These are phyloP conservation scores for Blastomyces emzantsi DNA, from an alignment of 2,329 filamentous ascomycete species.

Conservation along the genomic window DNA sequence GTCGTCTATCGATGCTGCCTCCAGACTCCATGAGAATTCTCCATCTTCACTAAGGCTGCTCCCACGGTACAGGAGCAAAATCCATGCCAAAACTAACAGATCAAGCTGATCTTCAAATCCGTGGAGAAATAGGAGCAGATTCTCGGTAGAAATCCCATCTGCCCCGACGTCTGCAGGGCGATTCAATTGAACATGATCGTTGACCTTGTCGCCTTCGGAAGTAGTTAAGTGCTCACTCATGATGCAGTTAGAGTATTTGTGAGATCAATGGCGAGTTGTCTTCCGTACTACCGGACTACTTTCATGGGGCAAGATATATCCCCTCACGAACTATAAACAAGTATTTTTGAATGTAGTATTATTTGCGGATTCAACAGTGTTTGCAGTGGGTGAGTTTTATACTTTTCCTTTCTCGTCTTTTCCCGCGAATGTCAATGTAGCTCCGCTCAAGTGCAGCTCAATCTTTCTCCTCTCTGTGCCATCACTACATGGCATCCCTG, in stretches of 20 bases:
- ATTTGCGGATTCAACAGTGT: neutral
- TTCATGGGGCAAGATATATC: neutral
- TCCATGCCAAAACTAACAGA: conserved; percentile 13
- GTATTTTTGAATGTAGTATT: neutral
- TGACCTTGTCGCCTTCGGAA: neutral
- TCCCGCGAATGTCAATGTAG: neutral
- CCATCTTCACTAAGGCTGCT: conserved; percentile 13
- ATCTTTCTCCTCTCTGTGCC: neutral
- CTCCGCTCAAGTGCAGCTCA: neutral
- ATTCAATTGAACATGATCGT: neutral
- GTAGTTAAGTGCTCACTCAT: conserved; percentile 1
- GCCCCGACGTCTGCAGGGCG: neutral
- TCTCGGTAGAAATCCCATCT: neutral
- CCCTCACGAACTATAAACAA: neutral
- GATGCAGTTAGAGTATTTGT: neutral
- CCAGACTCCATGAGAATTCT: conserved; percentile 9
- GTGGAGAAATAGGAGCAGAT: neutral
- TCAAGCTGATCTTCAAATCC: conserved; percentile 10
- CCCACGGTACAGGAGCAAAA: conserved; percentile 13
- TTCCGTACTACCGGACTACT: neutral
- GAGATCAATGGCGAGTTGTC: neutral
- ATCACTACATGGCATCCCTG: neutral
- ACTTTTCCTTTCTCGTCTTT: neutral
- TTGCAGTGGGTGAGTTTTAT: neutral
- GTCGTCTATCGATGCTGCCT: neutral